A percentile compares a stretch with the other conserved stretches of the same genome.
Conservation (phyloP, 306 rosid genomes). For the Arachis hypogaea region DNA sequence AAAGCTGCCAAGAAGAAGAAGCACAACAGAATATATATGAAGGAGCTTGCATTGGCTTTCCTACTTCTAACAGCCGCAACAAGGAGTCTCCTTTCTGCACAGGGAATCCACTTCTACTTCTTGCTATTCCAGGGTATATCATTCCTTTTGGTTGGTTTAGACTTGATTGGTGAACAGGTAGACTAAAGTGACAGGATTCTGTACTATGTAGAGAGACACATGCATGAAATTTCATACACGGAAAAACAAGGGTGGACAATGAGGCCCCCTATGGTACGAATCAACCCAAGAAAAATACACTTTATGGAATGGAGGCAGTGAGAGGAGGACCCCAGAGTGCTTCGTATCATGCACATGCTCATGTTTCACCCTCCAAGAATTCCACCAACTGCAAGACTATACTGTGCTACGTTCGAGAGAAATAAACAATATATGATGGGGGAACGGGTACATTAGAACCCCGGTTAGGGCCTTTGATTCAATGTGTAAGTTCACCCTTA, state of each 20-base stretch:
- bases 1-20: slow-evolving; percentile 61
- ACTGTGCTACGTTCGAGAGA: slow-evolving; percentile 33
- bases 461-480: slow-evolving; percentile 38
- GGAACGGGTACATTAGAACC: slow-evolving; percentile 25
- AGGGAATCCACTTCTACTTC: slow-evolving; percentile 98
- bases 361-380: slow-evolving; percentile 27
- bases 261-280: slow-evolving; percentile 28
- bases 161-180: slow-evolving; percentile 92
- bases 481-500: slow-evolving; percentile 42
- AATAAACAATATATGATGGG: slow-evolving; percentile 28
- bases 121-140: slow-evolving; percentile 92
- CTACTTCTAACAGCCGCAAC: slow-evolving; percentile 91
- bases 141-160: slow-evolving; percentile 88
- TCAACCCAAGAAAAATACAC: slow-evolving; percentile 6
- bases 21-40: slow-evolving; percentile 81
- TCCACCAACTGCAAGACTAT: slow-evolving; percentile 19
- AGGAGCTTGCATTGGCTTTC: slow-evolving; percentile 89
- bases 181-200: slow-evolving; percentile 43
- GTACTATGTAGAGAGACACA: slow-evolving; percentile 30
- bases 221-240: slow-evolving; percentile 23
- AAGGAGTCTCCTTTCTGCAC: slow-evolving; percentile 92
- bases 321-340: slow-evolving; percentile 15
- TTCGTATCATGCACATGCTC: slow-evolving; percentile 26
- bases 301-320: background rate
- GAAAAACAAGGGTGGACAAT: slow-evolving; percentile 36